These are phyloP conservation scores for Solanum commersonii DNA, from an alignment of 257 asterid genomes.

Conservation along the genomic window DNA sequence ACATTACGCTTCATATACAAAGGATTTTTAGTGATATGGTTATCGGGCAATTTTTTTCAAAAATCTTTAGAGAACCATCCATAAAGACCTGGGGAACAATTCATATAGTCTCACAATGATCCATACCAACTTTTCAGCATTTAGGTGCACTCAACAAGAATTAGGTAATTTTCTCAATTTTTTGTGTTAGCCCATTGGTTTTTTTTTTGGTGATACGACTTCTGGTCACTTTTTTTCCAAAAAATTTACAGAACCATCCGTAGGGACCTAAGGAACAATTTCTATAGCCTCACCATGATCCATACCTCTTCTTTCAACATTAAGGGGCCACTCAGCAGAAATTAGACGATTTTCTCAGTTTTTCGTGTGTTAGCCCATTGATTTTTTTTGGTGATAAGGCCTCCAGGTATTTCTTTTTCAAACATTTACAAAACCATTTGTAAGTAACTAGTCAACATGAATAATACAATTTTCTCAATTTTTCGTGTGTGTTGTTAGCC, in stretches of 20 bases:
- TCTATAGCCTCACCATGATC: neutral
- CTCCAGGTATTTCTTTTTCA: too few species aligned
- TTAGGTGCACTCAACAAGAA: neutral
- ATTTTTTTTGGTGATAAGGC: neutral
- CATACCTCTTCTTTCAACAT: neutral
- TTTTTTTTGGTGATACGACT: neutral
- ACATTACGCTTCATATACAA: neutral
- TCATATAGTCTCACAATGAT: neutral
- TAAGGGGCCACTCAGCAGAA: neutral
- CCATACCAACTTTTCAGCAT: neutral
- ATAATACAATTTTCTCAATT: neutral
- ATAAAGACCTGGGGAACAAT: neutral
- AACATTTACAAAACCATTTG: too few species aligned
- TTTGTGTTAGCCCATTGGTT: too few species aligned
- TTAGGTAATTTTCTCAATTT: neutral
- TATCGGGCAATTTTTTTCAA: too few species aligned
- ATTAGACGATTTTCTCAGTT: too few species aligned
- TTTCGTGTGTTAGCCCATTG: neutral
- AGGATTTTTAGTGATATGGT: neutral
- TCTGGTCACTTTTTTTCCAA: neutral
- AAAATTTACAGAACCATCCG: neutral
- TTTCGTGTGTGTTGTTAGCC: neutral
- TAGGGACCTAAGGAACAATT: neutral
- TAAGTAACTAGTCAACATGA: neutral
- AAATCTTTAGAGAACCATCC: neutral